Evolutionary conservation across 495 filamentous ascomycete species (phyloP).

Genomic region (Lepidopterella palustris): DNA sequence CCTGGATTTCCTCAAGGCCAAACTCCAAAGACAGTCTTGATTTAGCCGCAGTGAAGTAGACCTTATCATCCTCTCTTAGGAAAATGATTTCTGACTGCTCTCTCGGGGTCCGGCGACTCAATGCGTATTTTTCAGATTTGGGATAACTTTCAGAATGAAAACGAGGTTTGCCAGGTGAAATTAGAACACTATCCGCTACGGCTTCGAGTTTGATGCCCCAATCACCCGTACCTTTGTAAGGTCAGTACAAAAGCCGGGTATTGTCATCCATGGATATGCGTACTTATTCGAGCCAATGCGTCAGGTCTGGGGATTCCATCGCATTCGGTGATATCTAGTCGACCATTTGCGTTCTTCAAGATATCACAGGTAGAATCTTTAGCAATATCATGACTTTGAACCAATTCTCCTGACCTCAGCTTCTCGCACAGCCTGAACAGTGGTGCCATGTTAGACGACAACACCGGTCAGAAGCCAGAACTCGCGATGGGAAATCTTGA

Average conservation of each 20-base stretch:
- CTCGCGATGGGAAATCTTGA: too few relatives aligned
- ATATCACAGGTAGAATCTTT: neutral
- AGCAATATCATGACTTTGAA: neutral
- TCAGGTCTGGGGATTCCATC: neutral
- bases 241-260: conserved; percentile 3
- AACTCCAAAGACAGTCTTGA: neutral
- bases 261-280: neutral
- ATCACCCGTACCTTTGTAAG: conserved; percentile 1
- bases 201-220: conserved; percentile 19
- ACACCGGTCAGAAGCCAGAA: neutral
- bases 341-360: neutral
- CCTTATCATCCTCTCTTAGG: conserved; percentile 16
- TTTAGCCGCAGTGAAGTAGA: neutral
- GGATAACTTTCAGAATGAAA: neutral
- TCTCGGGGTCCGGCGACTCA: neutral
- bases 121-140: conserved; percentile 3
- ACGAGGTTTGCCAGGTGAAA: neutral
- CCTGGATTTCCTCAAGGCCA: conserved; percentile 15
- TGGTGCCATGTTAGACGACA: neutral
- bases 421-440: neutral
- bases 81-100: conserved; percentile 14
- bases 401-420: neutral
- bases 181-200: neutral
- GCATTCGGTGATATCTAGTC: neutral
- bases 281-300: conserved; percentile 13